These are phyloP conservation scores for Sergeia podlipaevii DNA, from an alignment of 208 protist genomes.

Conservation along the genomic window DNA sequence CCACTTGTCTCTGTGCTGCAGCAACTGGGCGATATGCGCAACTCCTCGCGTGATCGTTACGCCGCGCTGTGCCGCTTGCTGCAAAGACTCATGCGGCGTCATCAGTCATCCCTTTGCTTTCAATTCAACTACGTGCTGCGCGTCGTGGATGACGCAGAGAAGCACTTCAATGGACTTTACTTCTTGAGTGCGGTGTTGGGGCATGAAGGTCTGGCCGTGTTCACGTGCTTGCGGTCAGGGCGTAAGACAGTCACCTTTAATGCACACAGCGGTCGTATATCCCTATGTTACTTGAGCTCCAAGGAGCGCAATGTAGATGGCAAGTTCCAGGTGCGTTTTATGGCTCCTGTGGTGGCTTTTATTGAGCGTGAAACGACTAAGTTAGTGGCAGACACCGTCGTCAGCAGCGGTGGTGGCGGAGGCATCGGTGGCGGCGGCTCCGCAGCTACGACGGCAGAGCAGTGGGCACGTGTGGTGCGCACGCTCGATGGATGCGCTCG, in stretches of 20 bases:
- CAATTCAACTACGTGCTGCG: conserved; percentile 79
- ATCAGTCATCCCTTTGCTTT: conserved; percentile 32
- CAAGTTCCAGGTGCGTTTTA: conserved; percentile 22
- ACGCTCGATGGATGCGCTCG: conserved; percentile 51
- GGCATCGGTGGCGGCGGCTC: neutral
- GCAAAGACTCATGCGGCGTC: conserved; percentile 56
- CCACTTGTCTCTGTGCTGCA: conserved; percentile 49
- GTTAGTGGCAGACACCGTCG: conserved; percentile 37
- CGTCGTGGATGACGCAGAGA: conserved; percentile 44
- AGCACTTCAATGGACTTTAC: conserved; percentile 67
- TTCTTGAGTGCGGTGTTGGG: conserved; percentile 40
- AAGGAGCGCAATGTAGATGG: conserved; percentile 35
- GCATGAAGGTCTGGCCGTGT: conserved; percentile 42
- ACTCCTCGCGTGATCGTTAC: conserved; percentile 37
- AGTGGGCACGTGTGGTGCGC: conserved; percentile 55
- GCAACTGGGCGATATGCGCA: conserved; percentile 36
- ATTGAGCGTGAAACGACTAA: conserved; percentile 50
- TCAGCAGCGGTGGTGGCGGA: neutral
- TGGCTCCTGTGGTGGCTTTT: conserved; percentile 38
- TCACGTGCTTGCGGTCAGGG: conserved; percentile 61
- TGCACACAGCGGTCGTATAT: conserved; percentile 21
- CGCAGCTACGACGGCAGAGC: conserved; percentile 13
- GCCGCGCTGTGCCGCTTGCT: conserved; percentile 26
- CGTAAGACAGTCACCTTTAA: conserved; percentile 75
- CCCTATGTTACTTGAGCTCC: conserved; percentile 37